Conservation (phyloP, 2,329 filamentous ascomycete genomes). For the Calonectria multiphialidica region DNA sequence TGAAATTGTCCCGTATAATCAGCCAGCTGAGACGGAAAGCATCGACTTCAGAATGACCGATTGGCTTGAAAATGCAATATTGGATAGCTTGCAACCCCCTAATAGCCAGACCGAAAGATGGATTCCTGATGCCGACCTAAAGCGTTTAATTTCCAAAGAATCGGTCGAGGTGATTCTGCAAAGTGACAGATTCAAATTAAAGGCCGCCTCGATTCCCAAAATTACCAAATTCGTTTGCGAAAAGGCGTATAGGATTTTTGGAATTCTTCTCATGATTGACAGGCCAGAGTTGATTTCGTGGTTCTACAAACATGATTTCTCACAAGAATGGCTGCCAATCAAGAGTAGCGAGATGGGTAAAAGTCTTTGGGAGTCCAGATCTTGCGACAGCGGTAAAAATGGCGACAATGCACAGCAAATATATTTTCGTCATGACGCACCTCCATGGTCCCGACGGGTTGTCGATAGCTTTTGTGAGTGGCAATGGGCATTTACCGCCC, state of each 20-base stretch:
- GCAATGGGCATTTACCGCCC: slow-evolving; percentile 18
- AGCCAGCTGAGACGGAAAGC: too few relatives aligned
- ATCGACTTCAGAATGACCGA: too few relatives aligned
- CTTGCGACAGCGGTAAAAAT: background rate
- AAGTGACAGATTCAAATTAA: too few relatives aligned
- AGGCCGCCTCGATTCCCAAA: too few relatives aligned
- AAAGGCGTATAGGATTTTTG: slow-evolving; percentile 4
- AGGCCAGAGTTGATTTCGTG: background rate
- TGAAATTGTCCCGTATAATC: too few relatives aligned
- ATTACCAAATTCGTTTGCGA: background rate
- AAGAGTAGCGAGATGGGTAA: background rate
- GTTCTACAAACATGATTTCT: background rate
- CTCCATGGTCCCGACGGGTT: background rate
- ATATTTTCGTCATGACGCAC: background rate
- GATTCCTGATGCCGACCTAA: too few relatives aligned
- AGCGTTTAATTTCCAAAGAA: too few relatives aligned
- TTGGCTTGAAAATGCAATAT: too few relatives aligned
- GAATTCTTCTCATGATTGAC: slow-evolving; percentile 5
- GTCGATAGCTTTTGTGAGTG: background rate
- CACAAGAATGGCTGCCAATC: background rate
- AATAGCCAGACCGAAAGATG: too few relatives aligned
- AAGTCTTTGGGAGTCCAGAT: background rate
- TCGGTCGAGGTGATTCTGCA: too few relatives aligned
- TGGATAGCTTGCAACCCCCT: too few relatives aligned
- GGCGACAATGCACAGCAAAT: background rate